Base-by-base conservation (phyloP, 202 grass and related monocot species). In the Cymbopogon flexuosus region DNA sequence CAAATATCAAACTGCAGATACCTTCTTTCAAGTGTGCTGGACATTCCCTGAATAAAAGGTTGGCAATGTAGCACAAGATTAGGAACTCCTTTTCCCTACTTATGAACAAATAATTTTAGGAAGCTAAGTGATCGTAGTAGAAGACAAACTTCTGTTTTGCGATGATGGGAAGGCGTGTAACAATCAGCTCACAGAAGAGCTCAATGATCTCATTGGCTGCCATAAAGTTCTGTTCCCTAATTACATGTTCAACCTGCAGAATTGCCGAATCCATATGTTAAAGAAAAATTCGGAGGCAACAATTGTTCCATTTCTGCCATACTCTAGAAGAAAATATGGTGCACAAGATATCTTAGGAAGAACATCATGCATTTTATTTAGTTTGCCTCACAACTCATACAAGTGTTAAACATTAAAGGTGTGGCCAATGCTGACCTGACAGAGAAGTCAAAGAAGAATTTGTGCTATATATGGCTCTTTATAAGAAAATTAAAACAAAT, bases 171-270 rank as follows among this genome's bases (percentile, higher is more conserved):
- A 99, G 90, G 35, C 92, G 96, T 13, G 70, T 80, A 22, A 93
- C 96, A 70, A 99, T 90, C 42, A 99, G 87, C 77, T 99, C 96
- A 40, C 96, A 96, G 78, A 99, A 99, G 70, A 99, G 87, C 67
- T 95, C 90, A 78, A 99, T 83, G 49, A 99, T 99, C 62, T 99
- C 96, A 12, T 99, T 99, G 0, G 88, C 96, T 34, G 90, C 90
- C 88, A 93, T 89, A 60, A 84, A 79, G 65, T 96, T 99, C 77
- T 99, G 92, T 73, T 99, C 92, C 85, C 92, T 95, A 83, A 99
- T 99, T 46, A 99, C 96, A 88, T 99, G 92, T 72, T 99, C 96
- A 4, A 99, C 96, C 92, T 99, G 72, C 78, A 91, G 45, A 84
- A 65, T 65, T 16, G 34, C 29, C 52, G 83, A 41, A 61, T 29